phyloP scores from a whole-genome alignment of 306 rosid genomes.

The Cyclanthera cordifolia region DNA sequence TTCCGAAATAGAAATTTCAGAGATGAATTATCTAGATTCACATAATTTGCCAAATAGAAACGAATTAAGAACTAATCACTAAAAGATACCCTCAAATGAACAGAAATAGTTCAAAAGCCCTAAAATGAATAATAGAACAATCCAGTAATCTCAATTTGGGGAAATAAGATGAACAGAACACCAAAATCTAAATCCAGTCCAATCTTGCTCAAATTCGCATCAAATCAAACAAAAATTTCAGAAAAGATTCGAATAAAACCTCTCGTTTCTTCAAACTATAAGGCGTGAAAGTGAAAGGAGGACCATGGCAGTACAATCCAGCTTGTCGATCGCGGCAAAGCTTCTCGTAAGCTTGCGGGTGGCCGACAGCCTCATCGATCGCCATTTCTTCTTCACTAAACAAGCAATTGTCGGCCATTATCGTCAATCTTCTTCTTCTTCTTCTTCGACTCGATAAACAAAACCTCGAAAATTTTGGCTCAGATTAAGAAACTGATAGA shows the following conservation, averaged over 20 bases:
- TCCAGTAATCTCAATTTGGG: neutral
- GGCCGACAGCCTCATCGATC: slow-evolving; percentile 56
- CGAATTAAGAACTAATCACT: neutral
- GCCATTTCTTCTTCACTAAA: slow-evolving; percentile 52
- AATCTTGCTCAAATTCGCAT: slow-evolving; percentile 1
- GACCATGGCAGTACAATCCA: slow-evolving; percentile 51
- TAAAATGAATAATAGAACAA: neutral
- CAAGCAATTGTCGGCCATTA: slow-evolving; percentile 47
- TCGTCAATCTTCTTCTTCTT: slow-evolving; percentile 13
- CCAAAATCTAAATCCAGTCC: neutral
- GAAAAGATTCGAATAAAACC: slow-evolving; percentile 34
- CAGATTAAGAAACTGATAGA: neutral
- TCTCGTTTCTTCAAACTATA: slow-evolving; percentile 52
- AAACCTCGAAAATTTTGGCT: neutral
- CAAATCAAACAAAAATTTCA: neutral
- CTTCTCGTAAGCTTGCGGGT: slow-evolving; percentile 58
- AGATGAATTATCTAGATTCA: neutral
- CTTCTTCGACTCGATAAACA: neutral
- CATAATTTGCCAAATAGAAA: neutral
- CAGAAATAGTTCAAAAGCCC: neutral
- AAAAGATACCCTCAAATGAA: neutral
- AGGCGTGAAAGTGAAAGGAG: slow-evolving; percentile 73
- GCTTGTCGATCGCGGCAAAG: slow-evolving; percentile 50
- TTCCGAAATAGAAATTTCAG: neutral
- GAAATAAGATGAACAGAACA: neutral